A percentile compares a stretch with the other conserved stretches of the same genome.
phyloP scores from a whole-genome alignment of 1,139 yeast species.

The Wickerhamomyces sp. region DNA sequence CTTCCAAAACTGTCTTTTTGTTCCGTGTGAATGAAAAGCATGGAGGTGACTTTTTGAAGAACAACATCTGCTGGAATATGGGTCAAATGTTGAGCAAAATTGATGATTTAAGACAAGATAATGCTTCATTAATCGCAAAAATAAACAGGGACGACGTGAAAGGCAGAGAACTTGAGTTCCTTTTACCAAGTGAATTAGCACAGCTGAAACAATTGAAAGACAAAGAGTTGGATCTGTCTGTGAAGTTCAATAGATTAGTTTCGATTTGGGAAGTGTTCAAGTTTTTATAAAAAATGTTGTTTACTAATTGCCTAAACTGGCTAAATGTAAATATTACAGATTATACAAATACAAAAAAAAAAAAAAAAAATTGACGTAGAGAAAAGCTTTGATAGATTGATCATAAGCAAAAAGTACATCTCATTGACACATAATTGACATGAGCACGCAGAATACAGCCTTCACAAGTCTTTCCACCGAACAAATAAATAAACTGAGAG shows the following conservation, averaged over 20 bases:
- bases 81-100: conserved; percentile 57
- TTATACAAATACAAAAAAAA: neutral
- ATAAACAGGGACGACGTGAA: conserved; percentile 87
- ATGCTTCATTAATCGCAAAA: conserved; percentile 68
- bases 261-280: conserved; percentile 50
- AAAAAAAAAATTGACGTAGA: neutral
- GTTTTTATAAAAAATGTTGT: conserved; percentile 18
- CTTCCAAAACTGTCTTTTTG: conserved; percentile 79
- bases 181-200: conserved; percentile 70
- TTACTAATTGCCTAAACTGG: conserved; percentile 1
- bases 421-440: neutral
- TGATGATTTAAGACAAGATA: conserved; percentile 53
- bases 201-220: conserved; percentile 61
- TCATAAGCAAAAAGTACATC: neutral
- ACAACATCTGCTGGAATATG: conserved; percentile 62
- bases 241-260: conserved; percentile 51
- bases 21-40: conserved; percentile 65
- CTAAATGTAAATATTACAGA: conserved; percentile 5
- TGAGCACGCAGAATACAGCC: neutral
- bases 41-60: conserved; percentile 45
- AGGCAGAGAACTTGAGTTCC: conserved; percentile 71
- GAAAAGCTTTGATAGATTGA: no score
- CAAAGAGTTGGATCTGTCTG: conserved; percentile 49
- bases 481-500: conserved; percentile 41
- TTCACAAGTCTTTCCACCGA: conserved; percentile 24